A percentile compares a stretch with the other conserved stretches of the same genome.
Conservation (phyloP, 345 rosid genomes). For the Iberis pinnata region DNA sequence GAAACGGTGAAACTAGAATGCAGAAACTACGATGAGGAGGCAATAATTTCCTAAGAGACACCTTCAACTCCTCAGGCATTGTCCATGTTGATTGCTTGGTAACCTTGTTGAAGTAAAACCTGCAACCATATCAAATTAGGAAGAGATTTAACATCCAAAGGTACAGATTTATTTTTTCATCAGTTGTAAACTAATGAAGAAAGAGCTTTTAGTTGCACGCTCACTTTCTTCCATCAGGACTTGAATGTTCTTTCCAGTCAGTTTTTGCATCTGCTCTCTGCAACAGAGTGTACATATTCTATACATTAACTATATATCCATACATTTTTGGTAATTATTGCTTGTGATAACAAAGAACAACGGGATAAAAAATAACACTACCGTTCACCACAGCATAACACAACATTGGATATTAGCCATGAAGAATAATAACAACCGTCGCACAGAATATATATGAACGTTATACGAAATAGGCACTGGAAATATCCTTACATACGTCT, state of each 20-base stretch:
- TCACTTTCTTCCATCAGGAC: slow-evolving; percentile 91
- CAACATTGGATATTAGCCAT: too few relatives aligned
- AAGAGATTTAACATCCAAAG: slow-evolving; percentile 20
- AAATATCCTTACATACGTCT: slow-evolving; percentile 5
- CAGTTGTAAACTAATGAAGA: slow-evolving; percentile 9
- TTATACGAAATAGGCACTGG: slow-evolving; percentile 6
- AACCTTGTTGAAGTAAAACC: slow-evolving; percentile 80
- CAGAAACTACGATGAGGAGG: slow-evolving; percentile 2
- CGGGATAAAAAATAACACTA: slow-evolving; percentile 5
- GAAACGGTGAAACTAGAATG: slow-evolving; percentile 7
- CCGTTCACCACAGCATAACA: too few relatives aligned
- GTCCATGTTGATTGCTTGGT: slow-evolving; percentile 88
- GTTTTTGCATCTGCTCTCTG: slow-evolving; percentile 95
- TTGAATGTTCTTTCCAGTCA: slow-evolving; percentile 87
- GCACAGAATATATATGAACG: background rate
- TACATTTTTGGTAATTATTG: slow-evolving; percentile 1
- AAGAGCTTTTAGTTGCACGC: slow-evolving; percentile 24
- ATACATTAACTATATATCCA: slow-evolving; percentile 18
- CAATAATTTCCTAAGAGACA: slow-evolving; percentile 25
- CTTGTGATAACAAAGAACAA: slow-evolving; percentile 13
- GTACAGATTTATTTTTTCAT: slow-evolving; percentile 14
- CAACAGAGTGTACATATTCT: slow-evolving; percentile 15
- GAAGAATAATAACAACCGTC: background rate
- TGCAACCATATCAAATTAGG: slow-evolving; percentile 30
- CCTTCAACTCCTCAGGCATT: slow-evolving; percentile 90